A percentile compares a stretch with the other conserved stretches of the same genome.
Evolutionary conservation across 228 moss, liverwort and hornwort species (phyloP).

Genomic region (Sphagnum fallax): DNA sequence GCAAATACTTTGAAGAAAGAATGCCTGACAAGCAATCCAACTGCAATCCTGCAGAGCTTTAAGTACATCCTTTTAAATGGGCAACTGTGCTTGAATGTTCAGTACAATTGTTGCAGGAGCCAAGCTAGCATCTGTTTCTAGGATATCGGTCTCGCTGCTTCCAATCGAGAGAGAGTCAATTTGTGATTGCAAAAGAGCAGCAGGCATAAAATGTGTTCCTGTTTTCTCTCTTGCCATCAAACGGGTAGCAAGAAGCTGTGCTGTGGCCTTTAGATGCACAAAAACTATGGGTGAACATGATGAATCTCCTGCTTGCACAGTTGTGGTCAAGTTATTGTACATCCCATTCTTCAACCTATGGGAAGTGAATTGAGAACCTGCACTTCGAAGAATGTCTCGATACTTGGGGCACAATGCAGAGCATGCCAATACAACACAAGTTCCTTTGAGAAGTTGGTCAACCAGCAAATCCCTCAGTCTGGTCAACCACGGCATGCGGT

Average conservation of each 20-base stretch:
- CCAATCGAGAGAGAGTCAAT: conserved; percentile 46
- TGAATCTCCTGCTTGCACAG: neutral
- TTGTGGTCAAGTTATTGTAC: neutral
- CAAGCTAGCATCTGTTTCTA: conserved; percentile 45
- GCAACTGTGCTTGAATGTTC: neutral
- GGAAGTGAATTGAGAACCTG: conserved; percentile 25
- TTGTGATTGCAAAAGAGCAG: conserved; percentile 66
- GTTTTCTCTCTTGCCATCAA: conserved; percentile 52
- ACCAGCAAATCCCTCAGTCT: conserved; percentile 41
- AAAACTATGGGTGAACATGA: conserved; percentile 41
- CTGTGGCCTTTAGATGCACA: conserved; percentile 47
- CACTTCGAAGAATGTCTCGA: conserved; percentile 64
- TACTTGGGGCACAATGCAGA: conserved; percentile 69
- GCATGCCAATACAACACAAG: conserved; percentile 58
- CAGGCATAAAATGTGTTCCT: conserved; percentile 79
- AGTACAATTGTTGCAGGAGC: conserved; percentile 10
- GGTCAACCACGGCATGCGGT: conserved; percentile 80
- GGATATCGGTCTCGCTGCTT: conserved; percentile 22
- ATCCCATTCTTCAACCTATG: neutral
- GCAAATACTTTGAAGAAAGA: too few species aligned
- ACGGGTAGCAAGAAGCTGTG: conserved; percentile 47
- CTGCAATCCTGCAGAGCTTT: too few species aligned
- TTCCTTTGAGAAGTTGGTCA: conserved; percentile 36
- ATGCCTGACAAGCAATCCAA: too few species aligned
- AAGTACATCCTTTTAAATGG: neutral